Percentiles rank a stretch among this genome's conserved stretches.
phyloP scores from a whole-genome alignment of 495 filamentous ascomycete genomes.

The Hyaloscypha hepaticicola region DNA sequence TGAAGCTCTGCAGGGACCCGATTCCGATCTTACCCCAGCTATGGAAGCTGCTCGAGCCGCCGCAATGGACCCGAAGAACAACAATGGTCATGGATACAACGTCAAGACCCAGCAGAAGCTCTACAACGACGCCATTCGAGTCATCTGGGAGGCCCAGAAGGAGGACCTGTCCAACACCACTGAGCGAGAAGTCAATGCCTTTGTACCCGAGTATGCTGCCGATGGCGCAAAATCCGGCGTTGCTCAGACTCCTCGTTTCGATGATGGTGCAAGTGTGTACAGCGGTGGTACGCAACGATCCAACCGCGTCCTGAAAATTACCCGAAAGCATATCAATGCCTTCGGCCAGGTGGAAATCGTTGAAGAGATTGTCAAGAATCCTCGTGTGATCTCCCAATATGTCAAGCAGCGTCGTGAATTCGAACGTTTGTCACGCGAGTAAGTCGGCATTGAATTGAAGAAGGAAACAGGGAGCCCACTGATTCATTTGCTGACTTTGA shows the following conservation, averaged over 20 bases:
- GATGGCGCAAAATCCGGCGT: conserved; percentile 45
- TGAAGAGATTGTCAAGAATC: conserved; percentile 39
- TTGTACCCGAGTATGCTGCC: conserved; percentile 60
- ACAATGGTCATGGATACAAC: conserved; percentile 95
- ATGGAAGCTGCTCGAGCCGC: conserved; percentile 49
- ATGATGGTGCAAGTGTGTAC: conserved; percentile 85
- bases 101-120: conserved; percentile 85
- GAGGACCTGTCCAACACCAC: conserved; percentile 60
- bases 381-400: conserved; percentile 27
- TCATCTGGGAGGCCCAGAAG: conserved; percentile 88
- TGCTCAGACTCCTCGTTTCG: conserved; percentile 37
- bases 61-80: conserved; percentile 70
- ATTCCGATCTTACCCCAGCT: conserved; percentile 80
- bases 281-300: conserved; percentile 71
- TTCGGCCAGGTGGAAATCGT: conserved; percentile 57
- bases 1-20: conserved; percentile 81
- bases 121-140: conserved; percentile 83
- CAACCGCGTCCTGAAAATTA: conserved; percentile 72
- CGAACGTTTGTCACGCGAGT: conserved; percentile 43
- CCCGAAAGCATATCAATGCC: conserved; percentile 58
- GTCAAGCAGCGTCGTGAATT: conserved; percentile 47
- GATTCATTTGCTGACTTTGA: conserved; percentile 21
- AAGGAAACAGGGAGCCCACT: neutral
- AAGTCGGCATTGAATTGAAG: neutral
- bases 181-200: conserved; percentile 64